phyloP scores from a whole-genome alignment of 164 flowering plant species.

The grape (Vitis vinifera) region DNA sequence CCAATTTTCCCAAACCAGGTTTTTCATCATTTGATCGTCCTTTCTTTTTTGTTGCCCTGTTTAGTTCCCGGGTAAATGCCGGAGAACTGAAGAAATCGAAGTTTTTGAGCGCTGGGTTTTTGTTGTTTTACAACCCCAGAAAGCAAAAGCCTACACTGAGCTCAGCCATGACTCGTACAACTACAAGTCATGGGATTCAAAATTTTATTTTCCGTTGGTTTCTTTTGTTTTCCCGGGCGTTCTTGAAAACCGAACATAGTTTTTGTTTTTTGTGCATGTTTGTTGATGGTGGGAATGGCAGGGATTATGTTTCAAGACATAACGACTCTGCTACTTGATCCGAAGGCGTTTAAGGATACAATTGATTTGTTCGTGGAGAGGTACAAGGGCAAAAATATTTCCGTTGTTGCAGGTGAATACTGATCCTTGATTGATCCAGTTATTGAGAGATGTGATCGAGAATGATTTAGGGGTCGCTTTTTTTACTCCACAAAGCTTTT shows the following conservation, averaged over 20 bases:
- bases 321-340: constrained; percentile 81
- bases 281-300: constrained; percentile 23
- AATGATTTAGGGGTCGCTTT: not conserved
- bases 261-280: not conserved
- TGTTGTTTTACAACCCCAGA: not conserved
- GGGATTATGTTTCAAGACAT: constrained; percentile 97
- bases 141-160: not conserved
- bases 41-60: constrained; percentile 1
- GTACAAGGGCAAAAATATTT: constrained; percentile 71
- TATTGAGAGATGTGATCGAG: too few species aligned
- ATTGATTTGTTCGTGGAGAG: constrained; percentile 92
- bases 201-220: not conserved
- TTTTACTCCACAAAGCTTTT: not conserved
- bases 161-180: not conserved
- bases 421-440: too few species aligned
- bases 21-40: not conserved
- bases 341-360: constrained; percentile 81
- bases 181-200: too few species aligned
- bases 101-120: not conserved
- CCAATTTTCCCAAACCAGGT: constrained; percentile 90
- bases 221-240: not conserved
- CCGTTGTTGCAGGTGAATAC: constrained; percentile 83
- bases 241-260: not conserved
- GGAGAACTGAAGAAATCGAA: not conserved
- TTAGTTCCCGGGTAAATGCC: not conserved